phyloP scores from a whole-genome alignment of 2,329 filamentous ascomycete species.

The Pseudomassariella vexata region DNA sequence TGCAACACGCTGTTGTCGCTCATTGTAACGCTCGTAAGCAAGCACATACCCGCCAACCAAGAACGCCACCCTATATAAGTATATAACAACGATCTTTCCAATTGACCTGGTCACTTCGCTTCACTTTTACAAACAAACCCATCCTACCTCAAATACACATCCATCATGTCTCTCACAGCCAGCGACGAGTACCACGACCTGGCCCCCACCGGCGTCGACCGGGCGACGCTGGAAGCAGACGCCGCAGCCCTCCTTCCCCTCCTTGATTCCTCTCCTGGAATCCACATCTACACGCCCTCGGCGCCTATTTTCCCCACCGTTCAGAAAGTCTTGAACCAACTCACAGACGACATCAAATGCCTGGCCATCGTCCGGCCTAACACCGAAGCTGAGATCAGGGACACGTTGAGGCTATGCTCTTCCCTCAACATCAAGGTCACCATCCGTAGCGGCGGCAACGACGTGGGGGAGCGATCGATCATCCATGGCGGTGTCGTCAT shows the following conservation, averaged over 20 bases:
- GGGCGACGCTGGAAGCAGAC: not conserved
- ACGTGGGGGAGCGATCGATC: slow-evolving; percentile 4
- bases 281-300: slow-evolving; percentile 1
- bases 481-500: slow-evolving; percentile 6
- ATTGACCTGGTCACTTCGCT: no score
- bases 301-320: not conserved
- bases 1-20: no score
- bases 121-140: no score
- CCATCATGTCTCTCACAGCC: no score
- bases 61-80: no score
- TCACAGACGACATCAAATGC: slow-evolving; percentile 1
- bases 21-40: no score
- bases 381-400: not conserved
- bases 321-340: not conserved
- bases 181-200: slow-evolving; percentile 1
- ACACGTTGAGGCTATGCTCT: not conserved
- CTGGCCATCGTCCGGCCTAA: slow-evolving; percentile 3
- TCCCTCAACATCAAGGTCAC: not conserved
- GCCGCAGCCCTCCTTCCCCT: not conserved
- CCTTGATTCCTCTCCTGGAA: not conserved
- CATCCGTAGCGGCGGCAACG: slow-evolving; percentile 7
- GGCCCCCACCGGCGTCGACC: not conserved
- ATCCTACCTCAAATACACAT: no score
- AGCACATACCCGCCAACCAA: no score
- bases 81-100: no score